phyloP scores from a whole-genome alignment of 257 asterid genomes.

The Fraxinus pennsylvanica region DNA sequence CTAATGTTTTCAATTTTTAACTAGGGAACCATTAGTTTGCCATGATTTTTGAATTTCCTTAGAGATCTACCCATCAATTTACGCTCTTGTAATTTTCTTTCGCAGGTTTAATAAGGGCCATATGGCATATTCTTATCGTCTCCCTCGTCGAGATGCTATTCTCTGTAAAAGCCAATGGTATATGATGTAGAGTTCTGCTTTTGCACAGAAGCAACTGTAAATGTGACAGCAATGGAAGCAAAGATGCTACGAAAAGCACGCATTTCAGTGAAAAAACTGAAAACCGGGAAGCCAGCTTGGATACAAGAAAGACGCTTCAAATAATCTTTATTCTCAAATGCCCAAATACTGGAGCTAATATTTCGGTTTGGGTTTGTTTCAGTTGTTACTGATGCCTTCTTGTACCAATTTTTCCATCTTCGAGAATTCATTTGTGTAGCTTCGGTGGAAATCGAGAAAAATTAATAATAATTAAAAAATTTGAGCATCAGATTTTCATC shows the following conservation, averaged over 20 bases:
- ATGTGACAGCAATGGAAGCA: not conserved
- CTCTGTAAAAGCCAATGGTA: not conserved
- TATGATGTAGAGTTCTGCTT: not conserved
- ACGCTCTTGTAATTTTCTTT: not conserved
- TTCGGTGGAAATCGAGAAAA: not conserved
- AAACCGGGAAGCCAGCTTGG: not conserved
- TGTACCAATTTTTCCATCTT: not conserved
- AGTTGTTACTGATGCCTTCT: not conserved
- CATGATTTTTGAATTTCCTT: not conserved
- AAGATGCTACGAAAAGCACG: slow-evolving; percentile 4
- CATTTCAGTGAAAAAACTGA: not conserved
- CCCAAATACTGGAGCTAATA: not conserved
- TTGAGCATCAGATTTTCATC: not conserved
- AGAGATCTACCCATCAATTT: not conserved
- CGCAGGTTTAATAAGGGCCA: slow-evolving; percentile 17
- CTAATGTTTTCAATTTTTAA: not conserved
- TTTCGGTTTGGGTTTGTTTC: not conserved
- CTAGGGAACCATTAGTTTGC: not conserved
- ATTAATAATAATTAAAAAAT: not conserved
- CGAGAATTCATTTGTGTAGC: not conserved
- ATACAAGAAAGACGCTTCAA: not conserved
- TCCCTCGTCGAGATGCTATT: slow-evolving; percentile 1
- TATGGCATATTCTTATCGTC: not conserved
- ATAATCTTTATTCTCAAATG: not conserved
- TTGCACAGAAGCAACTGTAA: not conserved